These are phyloP conservation scores for Polyporus arcularius DNA, from an alignment of 768 basidiomycete species.

Conservation along the genomic window DNA sequence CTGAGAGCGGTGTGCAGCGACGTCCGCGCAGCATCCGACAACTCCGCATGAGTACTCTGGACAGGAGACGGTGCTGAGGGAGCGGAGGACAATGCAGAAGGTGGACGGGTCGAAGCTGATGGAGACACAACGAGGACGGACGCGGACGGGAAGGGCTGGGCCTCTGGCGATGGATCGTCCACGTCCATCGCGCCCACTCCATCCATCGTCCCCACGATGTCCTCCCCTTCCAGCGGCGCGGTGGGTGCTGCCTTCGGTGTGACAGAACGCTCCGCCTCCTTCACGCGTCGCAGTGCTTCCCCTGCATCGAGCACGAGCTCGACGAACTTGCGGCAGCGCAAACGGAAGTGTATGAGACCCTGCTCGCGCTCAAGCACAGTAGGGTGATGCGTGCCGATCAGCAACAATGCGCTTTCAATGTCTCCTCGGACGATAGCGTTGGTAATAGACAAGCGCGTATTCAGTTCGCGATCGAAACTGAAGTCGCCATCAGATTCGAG, in stretches of 20 bases:
- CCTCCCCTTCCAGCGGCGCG: constrained; percentile 30
- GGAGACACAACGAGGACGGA: constrained; percentile 8
- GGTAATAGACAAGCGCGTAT: constrained; percentile 69
- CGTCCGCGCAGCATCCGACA: constrained; percentile 38
- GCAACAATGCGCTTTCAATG: constrained; percentile 64
- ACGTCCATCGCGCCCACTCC: constrained; percentile 53
- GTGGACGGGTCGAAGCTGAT: constrained; percentile 30
- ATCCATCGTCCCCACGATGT: constrained; percentile 43
- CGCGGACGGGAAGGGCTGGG: constrained; percentile 19
- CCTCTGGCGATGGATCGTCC: constrained; percentile 49
- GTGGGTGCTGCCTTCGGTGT: constrained; percentile 19
- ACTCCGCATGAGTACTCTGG: constrained; percentile 11
- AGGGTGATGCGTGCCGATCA: constrained; percentile 59
- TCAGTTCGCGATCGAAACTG: constrained; percentile 51
- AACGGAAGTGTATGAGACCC: constrained; percentile 75
- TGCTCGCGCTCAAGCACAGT: constrained; percentile 65
- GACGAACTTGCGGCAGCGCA: constrained; percentile 84
- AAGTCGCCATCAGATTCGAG: constrained; percentile 21
- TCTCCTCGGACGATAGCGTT: constrained; percentile 68
- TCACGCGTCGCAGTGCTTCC: constrained; percentile 66
- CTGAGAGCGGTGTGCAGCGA: constrained; percentile 65
- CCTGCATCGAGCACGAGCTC: constrained; percentile 76
- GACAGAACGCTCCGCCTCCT: constrained; percentile 38
- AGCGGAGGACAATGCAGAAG: not conserved
- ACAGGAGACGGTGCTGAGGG: constrained; percentile 25